These are phyloP conservation scores for Capsicum rhomboideum DNA, from an alignment of 257 asterid species.

Conservation along the genomic window DNA sequence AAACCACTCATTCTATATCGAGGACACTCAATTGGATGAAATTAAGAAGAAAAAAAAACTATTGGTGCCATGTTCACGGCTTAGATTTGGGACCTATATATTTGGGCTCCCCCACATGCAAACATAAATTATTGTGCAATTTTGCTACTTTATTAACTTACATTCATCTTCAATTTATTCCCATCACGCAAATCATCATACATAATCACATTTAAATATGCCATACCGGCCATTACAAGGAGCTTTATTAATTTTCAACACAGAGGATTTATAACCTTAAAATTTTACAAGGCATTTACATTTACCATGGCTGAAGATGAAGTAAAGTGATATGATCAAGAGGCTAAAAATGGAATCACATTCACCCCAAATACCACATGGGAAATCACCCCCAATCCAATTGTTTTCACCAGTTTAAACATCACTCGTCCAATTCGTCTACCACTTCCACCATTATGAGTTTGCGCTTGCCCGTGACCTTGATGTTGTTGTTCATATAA, in stretches of 20 bases:
- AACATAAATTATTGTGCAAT: too few relatives aligned
- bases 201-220: too few relatives aligned
- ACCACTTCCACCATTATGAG: background rate
- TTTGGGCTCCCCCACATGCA: too few relatives aligned
- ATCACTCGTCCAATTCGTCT: background rate
- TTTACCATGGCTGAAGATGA: background rate
- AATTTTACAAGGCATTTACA: background rate
- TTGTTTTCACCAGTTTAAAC: background rate
- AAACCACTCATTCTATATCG: too few relatives aligned
- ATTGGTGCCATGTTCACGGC: too few relatives aligned
- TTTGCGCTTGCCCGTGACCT: background rate
- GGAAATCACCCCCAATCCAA: conserved; percentile 3
- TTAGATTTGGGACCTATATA: too few relatives aligned
- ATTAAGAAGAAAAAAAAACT: too few relatives aligned
- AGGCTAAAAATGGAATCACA: background rate
- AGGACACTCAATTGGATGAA: too few relatives aligned
- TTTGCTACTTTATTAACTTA: too few relatives aligned
- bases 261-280: background rate
- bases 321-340: background rate
- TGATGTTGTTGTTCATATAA: background rate
- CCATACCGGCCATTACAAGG: too few relatives aligned
- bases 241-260: background rate
- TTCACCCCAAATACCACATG: background rate
- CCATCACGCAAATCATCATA: too few relatives aligned
- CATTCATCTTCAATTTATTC: too few relatives aligned